These are phyloP conservation scores for Rhododendron williamsianum DNA, from an alignment of 148 eudicot species.

Conservation along the genomic window DNA sequence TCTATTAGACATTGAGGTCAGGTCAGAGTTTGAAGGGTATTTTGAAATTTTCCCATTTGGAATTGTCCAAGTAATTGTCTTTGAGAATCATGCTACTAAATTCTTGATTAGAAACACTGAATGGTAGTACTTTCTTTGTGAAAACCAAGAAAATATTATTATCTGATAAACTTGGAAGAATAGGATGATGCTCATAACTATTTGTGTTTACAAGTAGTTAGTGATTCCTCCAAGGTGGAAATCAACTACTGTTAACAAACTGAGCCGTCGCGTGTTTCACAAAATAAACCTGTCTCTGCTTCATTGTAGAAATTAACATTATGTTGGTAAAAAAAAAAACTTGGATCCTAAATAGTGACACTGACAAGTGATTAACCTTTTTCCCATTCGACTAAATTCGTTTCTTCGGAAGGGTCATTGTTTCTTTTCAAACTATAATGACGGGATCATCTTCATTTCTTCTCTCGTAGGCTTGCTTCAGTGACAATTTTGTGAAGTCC, in stretches of 20 bases:
- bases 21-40: no score
- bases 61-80: no score
- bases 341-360: neutral
- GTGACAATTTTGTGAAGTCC: neutral
- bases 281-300: neutral
- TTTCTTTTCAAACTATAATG: neutral
- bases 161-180: neutral
- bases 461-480: neutral
- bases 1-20: no score
- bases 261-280: neutral
- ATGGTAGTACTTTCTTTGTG: neutral
- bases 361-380: neutral
- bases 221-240: neutral
- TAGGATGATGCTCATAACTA: neutral
- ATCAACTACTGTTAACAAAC: neutral
- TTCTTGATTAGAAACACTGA: neutral
- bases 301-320: neutral
- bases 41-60: no score
- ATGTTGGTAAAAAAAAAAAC: neutral
- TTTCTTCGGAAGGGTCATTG: neutral
- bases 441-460: neutral
- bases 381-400: neutral
- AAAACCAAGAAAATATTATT: no score
- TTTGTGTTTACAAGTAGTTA: neutral
- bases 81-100: neutral